Evolutionary conservation across 106 monocot genomes (phyloP).

Genomic region (Vanilla planifolia): DNA sequence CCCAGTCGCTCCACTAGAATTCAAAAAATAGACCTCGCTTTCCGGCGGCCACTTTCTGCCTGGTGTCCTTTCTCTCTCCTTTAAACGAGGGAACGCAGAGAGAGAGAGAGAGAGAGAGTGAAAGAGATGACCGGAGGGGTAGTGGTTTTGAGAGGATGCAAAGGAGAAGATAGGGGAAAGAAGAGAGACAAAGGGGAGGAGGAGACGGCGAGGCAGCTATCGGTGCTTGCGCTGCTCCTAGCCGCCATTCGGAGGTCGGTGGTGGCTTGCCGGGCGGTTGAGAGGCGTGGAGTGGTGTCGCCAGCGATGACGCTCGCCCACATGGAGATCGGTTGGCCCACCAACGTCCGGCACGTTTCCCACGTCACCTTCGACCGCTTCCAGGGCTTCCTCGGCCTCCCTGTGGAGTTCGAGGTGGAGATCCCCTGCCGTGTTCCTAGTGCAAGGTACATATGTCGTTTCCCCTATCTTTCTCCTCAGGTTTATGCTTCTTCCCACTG

Average conservation of each 20-base stretch:
- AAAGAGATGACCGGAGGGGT: conserved; percentile 53
- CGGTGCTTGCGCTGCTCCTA: conserved; percentile 7
- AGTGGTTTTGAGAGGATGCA: conserved; percentile 35
- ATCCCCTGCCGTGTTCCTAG: conserved; percentile 9
- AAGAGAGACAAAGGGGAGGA: conserved; percentile 16
- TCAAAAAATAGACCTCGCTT: too few species aligned
- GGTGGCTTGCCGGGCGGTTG: conserved; percentile 7
- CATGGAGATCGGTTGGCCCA: conserved; percentile 13
- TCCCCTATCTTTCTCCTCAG: background rate
- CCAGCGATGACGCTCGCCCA: background rate
- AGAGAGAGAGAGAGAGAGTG: background rate
- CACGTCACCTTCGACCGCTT: conserved; percentile 9
- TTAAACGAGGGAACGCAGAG: background rate
- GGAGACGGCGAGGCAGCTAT: conserved; percentile 7
- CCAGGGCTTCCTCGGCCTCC: conserved; percentile 11
- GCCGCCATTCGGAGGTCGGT: conserved; percentile 10
- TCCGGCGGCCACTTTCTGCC: too few species aligned
- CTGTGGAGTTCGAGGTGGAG: conserved; percentile 11
- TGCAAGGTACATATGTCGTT: background rate
- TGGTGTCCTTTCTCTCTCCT: background rate
- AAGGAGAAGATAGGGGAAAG: conserved; percentile 21
- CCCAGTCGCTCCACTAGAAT: too few species aligned
- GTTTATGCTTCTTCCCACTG: background rate
- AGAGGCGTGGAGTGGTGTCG: background rate
- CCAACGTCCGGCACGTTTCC: conserved; percentile 8